Evolutionary conservation across 345 rosid species (phyloP), one percentile per base, ranked within the genome.

Genomic region (Citrus unshiu): DNA sequence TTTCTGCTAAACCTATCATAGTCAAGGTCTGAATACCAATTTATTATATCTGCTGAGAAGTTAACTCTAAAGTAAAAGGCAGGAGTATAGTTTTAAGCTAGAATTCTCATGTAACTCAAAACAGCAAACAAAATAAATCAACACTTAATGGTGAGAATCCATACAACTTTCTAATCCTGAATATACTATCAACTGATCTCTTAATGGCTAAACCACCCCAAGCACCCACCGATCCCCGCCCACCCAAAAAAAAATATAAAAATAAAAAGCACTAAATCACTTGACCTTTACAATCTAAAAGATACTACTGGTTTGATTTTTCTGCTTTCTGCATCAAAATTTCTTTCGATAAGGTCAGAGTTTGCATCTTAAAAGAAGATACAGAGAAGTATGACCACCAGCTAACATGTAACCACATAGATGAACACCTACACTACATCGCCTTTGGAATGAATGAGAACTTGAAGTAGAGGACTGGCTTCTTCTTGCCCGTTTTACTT

Each of bases 401-500:
- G 43, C 46, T 30, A 22, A 57, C 43, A 43, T 27, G 56, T 29
- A 79, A 79, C 73, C 72, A 80, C 9, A 63, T 74, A 49, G 73
- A 77, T 27, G 79, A 79, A 80, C 13, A 75, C 93, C 63, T 82
- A 94, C 98, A 85, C 57, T 81, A 82, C 98, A 93, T 74, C 70
- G 82, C 75, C 78, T 51, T 83, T 76, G 82, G 74, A 78, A 67
- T 69, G 89, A 76, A 82, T 18, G 79, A 83, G 86, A 84, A 74
- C 83, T 84, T 72, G 84, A 79, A 72, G 82, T 9, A 79, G 85
- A 74, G 57, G 78, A 70, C 34, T 56, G 51, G 80, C 80, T 83
- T 81, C 80, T 81, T 80, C 62, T 85, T 61, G 73, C 57, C 58
- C 54, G 34, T 77, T 75, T 82, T 70, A 69, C 78, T 72, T 84